Conservation (phyloP, 192 early-diverging fungal species). For the Chytriomyces hyalinus region DNA sequence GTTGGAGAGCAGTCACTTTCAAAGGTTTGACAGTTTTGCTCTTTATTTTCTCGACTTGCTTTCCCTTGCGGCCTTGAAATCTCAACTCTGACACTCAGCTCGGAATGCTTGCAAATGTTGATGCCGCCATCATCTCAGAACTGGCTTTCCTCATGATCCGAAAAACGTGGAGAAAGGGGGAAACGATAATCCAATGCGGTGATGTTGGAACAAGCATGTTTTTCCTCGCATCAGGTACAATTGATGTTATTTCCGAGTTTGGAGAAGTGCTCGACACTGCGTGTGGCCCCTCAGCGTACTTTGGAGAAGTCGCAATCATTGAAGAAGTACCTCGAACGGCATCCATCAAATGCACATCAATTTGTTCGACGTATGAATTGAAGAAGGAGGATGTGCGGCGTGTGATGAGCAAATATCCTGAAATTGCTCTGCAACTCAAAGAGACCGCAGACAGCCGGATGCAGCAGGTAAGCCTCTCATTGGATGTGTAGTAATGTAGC, state of each 20-base stretch:
- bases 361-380: conserved; percentile 47
- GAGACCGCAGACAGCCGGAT: conserved; percentile 47
- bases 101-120: conserved; percentile 40
- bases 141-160: conserved; percentile 45
- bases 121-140: conserved; percentile 42
- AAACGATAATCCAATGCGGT: conserved; percentile 47
- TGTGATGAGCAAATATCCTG: conserved; percentile 43
- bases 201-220: conserved; percentile 57
- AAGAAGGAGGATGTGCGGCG: conserved; percentile 39
- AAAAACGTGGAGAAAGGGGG: conserved; percentile 37
- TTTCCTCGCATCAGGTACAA: conserved; percentile 54
- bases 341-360: conserved; percentile 37
- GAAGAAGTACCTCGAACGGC: conserved; percentile 58
- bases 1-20: conserved; percentile 44
- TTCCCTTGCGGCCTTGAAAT: neutral
- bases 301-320: conserved; percentile 62
- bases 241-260: conserved; percentile 56
- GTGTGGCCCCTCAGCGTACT: conserved; percentile 46
- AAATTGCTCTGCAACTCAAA: conserved; percentile 40
- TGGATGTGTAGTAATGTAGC: neutral
- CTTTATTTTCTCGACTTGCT: neutral
- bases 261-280: conserved; percentile 49
- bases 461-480: conserved; percentile 30
- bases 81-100: conserved; percentile 20
- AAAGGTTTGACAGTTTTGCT: conserved; percentile 36